Evolutionary conservation across 192 early-diverging fungal species (phyloP).

Genomic region (Coemansia sp.): DNA sequence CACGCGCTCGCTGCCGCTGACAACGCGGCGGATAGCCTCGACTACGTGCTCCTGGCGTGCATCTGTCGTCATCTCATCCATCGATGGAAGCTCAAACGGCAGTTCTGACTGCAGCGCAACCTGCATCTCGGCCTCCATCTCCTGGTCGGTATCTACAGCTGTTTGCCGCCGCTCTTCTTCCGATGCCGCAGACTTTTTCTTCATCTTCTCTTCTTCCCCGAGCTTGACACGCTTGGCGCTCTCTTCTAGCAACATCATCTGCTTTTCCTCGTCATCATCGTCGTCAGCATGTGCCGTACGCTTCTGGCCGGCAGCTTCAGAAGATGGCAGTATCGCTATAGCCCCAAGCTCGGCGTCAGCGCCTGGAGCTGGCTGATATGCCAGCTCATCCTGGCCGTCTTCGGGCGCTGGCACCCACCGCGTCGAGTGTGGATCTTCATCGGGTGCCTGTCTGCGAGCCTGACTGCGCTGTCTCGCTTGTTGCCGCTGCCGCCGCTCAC

Average conservation of each 20-base stretch:
- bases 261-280: conserved; percentile 48
- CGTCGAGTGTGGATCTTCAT: background rate
- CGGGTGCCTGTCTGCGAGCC: conserved; percentile 9
- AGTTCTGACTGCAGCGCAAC: conserved; percentile 3
- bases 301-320: conserved; percentile 9
- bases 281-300: conserved; percentile 14
- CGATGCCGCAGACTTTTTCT: background rate
- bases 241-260: conserved; percentile 44
- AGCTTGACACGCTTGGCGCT: conserved; percentile 49
- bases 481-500: conserved; percentile 19
- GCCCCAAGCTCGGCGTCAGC: conserved; percentile 4
- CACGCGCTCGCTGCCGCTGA: conserved; percentile 11
- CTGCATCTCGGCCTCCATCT: conserved; percentile 27
- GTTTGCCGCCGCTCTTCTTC: background rate
- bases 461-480: conserved; percentile 19
- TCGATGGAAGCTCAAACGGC: conserved; percentile 18
- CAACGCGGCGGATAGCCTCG: conserved; percentile 29
- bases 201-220: background rate
- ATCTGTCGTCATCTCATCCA: conserved; percentile 12
- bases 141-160: conserved; percentile 12
- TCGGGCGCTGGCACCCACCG: conserved; percentile 23
- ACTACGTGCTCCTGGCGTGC: conserved; percentile 18
- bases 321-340: background rate
- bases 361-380: conserved; percentile 24
- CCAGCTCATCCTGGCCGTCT: conserved; percentile 18